Base-by-base conservation (phyloP, 1,284 basidiomycete genomes). In the Ceratobasidium sp. region DNA sequence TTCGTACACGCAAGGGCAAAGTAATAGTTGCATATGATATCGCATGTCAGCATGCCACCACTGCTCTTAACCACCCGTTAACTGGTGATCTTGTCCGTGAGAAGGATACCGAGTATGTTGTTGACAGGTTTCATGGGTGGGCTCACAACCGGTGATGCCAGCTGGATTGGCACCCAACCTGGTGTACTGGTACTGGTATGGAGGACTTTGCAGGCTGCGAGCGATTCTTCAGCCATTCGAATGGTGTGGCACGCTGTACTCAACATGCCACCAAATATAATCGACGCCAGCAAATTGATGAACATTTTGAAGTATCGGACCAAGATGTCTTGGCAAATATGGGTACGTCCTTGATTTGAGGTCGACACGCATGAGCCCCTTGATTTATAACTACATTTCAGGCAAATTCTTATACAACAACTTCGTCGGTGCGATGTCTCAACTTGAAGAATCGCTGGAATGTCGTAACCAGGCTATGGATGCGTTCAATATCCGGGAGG, bases 91-190 rank as follows among this genome's bases (percentile, higher is more conserved):
- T 69, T 25, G 79, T 76, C 0, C 17, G 17, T 4, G 62, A 54
- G 52, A n/a, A 77, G 29, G 25, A 67, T 22, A 1, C 79, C 68
- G 66, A 13, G 51, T 68, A 79, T 76, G 78, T 76, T 8, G 80
- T 83, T 13, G 80, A 80, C 17, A 79, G 81, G 0, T 85, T 85
- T 77, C 83, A 85, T 69, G 83, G 85, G 0, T 83, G 85, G 64
- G 76, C 82, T 1, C 85, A 85, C 77, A 83, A 84, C 52, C 81
- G 81, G n/a, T 5, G 46, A 0, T 86, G 85, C 71, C 85, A 85
- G 64, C 69, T 81, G 0, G 17, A 77, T 0, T 80, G 81, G 70
- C 84, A 85, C 75, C 84, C 84, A 0, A 77, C 81, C 8, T 79
- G 81, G 66, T 80, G 82, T 17, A 22, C 76, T 0, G 82, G 83